A percentile compares a stretch with the other conserved stretches of the same genome.
Conservation (phyloP, 306 rosid genomes). For the Vachellia pachyceras region DNA sequence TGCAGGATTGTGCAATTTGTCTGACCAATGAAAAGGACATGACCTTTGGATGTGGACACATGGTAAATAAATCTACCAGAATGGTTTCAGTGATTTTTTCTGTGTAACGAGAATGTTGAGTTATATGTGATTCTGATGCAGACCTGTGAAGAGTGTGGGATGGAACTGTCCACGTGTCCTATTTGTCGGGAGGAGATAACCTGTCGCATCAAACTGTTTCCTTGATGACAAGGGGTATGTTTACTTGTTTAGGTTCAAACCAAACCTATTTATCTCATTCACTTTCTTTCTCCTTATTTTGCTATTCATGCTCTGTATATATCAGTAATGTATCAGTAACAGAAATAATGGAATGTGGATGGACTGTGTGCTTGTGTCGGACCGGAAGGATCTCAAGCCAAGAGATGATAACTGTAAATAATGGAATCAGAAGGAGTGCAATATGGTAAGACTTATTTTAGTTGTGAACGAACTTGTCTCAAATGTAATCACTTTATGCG, state of each 20-base stretch:
- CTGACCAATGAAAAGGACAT: conserved; percentile 24
- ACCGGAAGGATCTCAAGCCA: no score
- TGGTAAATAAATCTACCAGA: conserved; percentile 7
- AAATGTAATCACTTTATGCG: neutral
- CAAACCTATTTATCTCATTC: neutral
- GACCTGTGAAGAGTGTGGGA: conserved; percentile 32
- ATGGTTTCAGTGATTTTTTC: neutral
- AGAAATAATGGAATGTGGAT: neutral
- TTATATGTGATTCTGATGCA: neutral
- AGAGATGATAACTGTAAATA: neutral
- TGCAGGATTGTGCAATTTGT: conserved; percentile 20
- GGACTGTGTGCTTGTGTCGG: neutral
- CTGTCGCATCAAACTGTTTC: neutral
- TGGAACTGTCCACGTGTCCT: neutral
- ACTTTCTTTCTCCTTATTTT: no score
- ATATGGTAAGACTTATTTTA: no score
- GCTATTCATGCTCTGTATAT: no score
- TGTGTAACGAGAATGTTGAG: neutral
- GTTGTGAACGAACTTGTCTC: no score
- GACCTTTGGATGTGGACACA: conserved; percentile 37
- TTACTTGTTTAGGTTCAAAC: neutral
- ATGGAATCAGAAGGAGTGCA: neutral
- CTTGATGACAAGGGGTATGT: neutral
- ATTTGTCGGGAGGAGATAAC: conserved; percentile 15
- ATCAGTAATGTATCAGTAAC: neutral